Base-by-base conservation (phyloP, 495 filamentous ascomycete genomes). In the Penicillium canariense region DNA sequence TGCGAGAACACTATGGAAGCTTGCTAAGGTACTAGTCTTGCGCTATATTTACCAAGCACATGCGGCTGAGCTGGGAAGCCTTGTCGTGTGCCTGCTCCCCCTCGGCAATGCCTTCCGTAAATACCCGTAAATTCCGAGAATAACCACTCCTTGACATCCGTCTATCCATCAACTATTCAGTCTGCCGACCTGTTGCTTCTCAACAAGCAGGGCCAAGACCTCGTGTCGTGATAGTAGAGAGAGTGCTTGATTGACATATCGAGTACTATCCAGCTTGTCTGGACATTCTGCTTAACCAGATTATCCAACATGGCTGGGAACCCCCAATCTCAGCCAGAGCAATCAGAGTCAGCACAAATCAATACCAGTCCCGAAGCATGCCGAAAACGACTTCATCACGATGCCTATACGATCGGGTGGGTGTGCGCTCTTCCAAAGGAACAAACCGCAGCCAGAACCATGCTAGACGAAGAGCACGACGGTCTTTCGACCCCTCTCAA, bases 401-500 rank as follows among this genome's bases (percentile, higher is more conserved):
- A 42, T 26, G 55, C 59, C 47, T 69, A 62, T 40, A 63, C 59
- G 0, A 55, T 68, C 14, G 63, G 58, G 48, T 67, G 56, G 66
- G 32, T 70, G 0, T 67, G 65, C 42, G 67, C 66, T 0, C 30
- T 70, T 20, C 48, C 60, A 12, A 55, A 42, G 6, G 67, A 70
- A 32, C 32, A 32, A 4, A 44, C 52, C 15, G 67, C 63, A 14
- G 65, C 66, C 3, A 42, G n/a, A 48, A 49, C 45, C 2, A 62
- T 67, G 53, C 54, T 70, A 27, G 65, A 68, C 43, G 34, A 59
- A 36, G 42, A 28, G 18, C 54, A 64, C 47, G n/a, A 49, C 25
- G 18, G 9, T 54, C 48, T 52, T 23, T 42, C 47, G 2, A 58
- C 48, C 12, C 23, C 28, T 36, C 43, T 27, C 22, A 56, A 60